Percentiles rank a stretch among this genome's conserved stretches.
These are phyloP conservation scores for Sporothrix pallida DNA, from an alignment of 2,329 filamentous ascomycete species.

Conservation along the genomic window DNA sequence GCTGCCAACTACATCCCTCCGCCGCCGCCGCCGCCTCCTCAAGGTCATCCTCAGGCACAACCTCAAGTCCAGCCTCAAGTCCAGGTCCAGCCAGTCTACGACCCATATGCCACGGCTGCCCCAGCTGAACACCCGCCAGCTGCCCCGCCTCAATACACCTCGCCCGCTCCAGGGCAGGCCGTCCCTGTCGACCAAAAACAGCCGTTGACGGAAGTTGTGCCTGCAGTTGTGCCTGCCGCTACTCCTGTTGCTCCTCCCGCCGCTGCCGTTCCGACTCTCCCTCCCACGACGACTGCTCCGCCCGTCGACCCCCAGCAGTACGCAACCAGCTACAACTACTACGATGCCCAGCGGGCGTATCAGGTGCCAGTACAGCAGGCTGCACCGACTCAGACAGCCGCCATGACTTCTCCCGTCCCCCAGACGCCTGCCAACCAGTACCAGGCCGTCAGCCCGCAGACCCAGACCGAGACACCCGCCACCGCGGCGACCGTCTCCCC, in stretches of 20 bases:
- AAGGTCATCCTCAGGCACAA: not conserved
- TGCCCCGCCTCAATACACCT: not conserved
- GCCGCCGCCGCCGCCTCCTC: not conserved
- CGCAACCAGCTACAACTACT: conserved; percentile 19
- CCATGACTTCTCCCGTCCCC: not conserved
- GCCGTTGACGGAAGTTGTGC: not conserved
- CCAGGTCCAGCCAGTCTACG: not conserved
- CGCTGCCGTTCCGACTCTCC: not conserved
- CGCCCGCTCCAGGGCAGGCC: not conserved
- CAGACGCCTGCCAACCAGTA: not conserved
- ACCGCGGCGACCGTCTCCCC: not conserved
- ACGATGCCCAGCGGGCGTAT: conserved; percentile 10
- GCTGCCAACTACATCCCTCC: not conserved
- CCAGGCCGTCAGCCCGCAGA: not conserved
- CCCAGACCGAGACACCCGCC: not conserved
- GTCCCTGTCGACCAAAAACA: not conserved
- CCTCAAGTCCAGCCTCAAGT: not conserved
- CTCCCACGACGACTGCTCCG: not conserved
- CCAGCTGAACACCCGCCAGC: not conserved
- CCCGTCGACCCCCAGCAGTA: conserved; percentile 3
- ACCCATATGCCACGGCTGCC: not conserved
- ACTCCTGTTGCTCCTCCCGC: not conserved
- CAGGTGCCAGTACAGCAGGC: not conserved
- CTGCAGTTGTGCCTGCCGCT: not conserved
- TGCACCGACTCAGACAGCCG: not conserved